A percentile compares a stretch with the other conserved stretches of the same genome.
Conservation (phyloP, 2,329 filamentous ascomycete species). For the Fusarium goolgardi region DNA sequence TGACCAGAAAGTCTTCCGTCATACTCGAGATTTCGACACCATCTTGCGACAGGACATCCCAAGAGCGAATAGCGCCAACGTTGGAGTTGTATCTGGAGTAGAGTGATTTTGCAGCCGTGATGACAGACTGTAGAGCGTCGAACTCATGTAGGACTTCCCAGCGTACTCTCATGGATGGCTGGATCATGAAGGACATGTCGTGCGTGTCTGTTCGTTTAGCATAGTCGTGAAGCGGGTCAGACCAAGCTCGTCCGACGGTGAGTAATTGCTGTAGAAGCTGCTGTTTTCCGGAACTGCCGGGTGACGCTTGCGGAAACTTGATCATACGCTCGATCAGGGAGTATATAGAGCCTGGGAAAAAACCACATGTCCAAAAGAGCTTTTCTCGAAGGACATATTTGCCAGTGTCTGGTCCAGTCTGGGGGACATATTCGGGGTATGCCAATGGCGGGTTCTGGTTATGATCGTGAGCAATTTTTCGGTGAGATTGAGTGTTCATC, state of each 20-base stretch:
- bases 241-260: constrained; percentile 48
- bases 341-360: constrained; percentile 55
- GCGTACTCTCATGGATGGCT: constrained; percentile 60
- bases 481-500: accelerated
- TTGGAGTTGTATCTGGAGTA: constrained; percentile 56
- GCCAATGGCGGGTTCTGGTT: constrained; percentile 32
- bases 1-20: constrained; percentile 54
- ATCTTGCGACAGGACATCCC: constrained; percentile 55
- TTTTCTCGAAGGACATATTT: constrained; percentile 40
- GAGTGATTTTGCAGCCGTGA: constrained; percentile 59
- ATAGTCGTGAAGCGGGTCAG: constrained; percentile 49
- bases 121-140: constrained; percentile 54
- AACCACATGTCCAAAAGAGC: constrained; percentile 54
- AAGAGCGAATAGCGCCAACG: constrained; percentile 61
- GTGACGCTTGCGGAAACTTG: constrained; percentile 47
- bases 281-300: constrained; percentile 16
- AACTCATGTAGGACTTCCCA: constrained; percentile 59
- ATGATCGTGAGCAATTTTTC: neutral
- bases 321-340: constrained; percentile 50
- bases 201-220: constrained; percentile 61
- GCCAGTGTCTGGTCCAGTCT: constrained; percentile 30
- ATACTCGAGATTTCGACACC: constrained; percentile 49
- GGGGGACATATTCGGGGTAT: constrained; percentile 42
- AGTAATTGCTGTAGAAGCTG: constrained; percentile 41
- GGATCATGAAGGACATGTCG: constrained; percentile 66